Evolutionary conservation across 2,329 filamentous ascomycete species (phyloP).

Genomic region (Pestalotiopsis sp.): DNA sequence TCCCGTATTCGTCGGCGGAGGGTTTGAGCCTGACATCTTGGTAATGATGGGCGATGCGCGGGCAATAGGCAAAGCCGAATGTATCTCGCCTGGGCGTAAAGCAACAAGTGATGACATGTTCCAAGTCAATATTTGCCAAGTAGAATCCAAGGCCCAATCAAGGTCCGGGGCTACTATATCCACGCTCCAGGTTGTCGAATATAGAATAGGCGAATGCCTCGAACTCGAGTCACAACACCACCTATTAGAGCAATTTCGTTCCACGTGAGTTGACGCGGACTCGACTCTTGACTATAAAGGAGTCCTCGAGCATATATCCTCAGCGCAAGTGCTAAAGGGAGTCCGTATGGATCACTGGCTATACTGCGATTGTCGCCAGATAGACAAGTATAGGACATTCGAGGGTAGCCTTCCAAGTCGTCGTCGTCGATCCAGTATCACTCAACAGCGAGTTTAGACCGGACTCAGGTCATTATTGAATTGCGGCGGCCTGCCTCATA

Average conservation of each 20-base stretch:
- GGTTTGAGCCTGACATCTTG: constrained; percentile 42
- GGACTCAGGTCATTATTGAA: not conserved
- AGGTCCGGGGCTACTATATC: not conserved
- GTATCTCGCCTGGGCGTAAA: constrained; percentile 40
- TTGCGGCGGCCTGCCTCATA: not conserved
- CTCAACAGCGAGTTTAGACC: not conserved
- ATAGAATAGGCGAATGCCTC: not conserved
- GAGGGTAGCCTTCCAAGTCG: not conserved
- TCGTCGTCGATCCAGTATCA: not conserved
- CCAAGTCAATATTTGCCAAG: constrained; percentile 23
- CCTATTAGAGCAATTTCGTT: not conserved
- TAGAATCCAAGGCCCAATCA: not conserved
- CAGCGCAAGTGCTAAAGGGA: too few relatives aligned
- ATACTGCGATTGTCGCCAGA: constrained; percentile 15
- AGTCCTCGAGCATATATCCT: too few relatives aligned
- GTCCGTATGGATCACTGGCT: not conserved
- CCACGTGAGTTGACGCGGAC: not conserved
- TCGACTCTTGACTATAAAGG: not conserved
- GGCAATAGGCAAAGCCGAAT: constrained; percentile 39
- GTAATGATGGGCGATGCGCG: constrained; percentile 45
- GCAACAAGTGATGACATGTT: constrained; percentile 47
- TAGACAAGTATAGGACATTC: constrained; percentile 6
- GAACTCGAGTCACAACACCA: not conserved
- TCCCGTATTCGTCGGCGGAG: constrained; percentile 43
- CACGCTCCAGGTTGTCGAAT: not conserved